Percentiles rank a stretch among this genome's conserved stretches.
Conservation (phyloP, 441 rosid species). For the Lagerstroemia fauriei region DNA sequence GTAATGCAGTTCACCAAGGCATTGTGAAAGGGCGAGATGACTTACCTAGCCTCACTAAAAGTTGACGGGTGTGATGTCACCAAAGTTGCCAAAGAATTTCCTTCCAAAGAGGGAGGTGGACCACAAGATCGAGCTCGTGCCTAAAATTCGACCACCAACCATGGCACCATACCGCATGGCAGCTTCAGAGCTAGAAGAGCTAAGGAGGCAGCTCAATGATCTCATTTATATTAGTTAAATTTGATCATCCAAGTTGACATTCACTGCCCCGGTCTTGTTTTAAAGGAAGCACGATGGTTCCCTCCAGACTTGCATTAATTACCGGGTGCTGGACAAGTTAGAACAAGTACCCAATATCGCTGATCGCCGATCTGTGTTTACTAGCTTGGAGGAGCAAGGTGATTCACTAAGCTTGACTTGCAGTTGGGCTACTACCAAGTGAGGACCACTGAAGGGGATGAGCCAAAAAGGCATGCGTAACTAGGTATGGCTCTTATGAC, state of each 20-base stretch:
- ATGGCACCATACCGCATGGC: neutral
- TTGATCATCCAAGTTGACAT: neutral
- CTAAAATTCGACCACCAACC: neutral
- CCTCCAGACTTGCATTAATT: neutral
- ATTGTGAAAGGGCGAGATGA: neutral
- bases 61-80: neutral
- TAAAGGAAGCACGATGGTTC: neutral
- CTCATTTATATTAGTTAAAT: neutral
- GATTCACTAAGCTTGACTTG: no score
- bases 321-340: neutral
- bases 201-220: neutral
- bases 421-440: no score
- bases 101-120: neutral
- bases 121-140: conserved; percentile 9
- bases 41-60: neutral
- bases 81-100: neutral
- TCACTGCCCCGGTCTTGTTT: neutral
- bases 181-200: neutral
- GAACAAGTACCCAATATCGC: neutral
- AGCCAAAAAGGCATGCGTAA: neutral
- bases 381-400: no score
- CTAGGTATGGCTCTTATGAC: neutral
- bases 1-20: neutral
- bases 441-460: no score
- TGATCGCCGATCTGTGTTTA: no score